Base-by-base conservation (phyloP, 352 stramenopile genomes). In the Aphanomyces stellatus region DNA sequence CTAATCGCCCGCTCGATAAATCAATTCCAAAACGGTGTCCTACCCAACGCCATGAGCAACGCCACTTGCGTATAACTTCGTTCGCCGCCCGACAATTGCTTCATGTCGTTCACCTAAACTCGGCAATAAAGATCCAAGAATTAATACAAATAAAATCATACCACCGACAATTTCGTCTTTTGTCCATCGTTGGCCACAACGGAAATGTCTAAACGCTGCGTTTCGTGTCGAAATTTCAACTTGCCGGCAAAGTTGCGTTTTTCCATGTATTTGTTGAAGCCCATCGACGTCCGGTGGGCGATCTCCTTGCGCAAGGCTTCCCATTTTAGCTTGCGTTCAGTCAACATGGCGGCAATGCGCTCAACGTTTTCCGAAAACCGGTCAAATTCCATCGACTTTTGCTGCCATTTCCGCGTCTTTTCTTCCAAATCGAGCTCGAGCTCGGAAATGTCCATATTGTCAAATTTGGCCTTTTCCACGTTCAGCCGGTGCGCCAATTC, bases 71-170 rank as follows among this genome's bases (percentile, higher is more conserved):
- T 97, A 74, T 97, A 99, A 63, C 82, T 97, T 15, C 95, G 80
- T 82, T 99, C 97, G 24, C 97, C 97, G 55, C 96, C 96, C n/a
- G 88, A 96, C n/a, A 99, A 78, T 56, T 97, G 88, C 77, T 98
- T 98, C 75, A 98, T 96, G 72, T 98, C 92, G 8, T 88, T 97
- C 30, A 97, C 95, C 69, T 98, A 88, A 10, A 53, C 17, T 15
- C 19, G 22, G 37, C 13, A 46, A 46, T 11, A n/a, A 19, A 46
- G n/a, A 46, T n/a, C n/a, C 37, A 46, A 19, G 0, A 46, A 19
- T 11, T 46, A 19, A 11, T 46, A n/a, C n/a, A n/a, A n/a, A n/a
- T 2, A 2, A 46, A 0, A 19, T 11, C 46, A 19, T 53, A 53
- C 53, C n/a, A 67, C 37, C 3, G 83, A 92, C 27, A 79, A 73